Conservation (phyloP, 306 rosid species). For the Cucumis cinereus region DNA sequence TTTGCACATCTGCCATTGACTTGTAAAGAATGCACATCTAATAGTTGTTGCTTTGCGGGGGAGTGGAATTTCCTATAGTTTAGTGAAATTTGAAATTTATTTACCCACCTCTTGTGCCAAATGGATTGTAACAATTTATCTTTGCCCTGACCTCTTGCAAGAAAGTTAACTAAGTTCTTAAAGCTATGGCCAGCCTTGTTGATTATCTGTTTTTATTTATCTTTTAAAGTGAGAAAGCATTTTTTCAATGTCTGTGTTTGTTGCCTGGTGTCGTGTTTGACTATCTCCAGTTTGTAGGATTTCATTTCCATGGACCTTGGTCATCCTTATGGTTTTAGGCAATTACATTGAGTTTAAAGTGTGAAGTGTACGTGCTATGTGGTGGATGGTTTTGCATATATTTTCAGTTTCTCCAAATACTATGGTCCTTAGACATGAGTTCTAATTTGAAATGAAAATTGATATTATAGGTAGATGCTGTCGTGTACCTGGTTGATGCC, state of each 20-base stretch:
- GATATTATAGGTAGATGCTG: slow-evolving; percentile 26
- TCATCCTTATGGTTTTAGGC: not conserved
- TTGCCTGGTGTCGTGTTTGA: not conserved
- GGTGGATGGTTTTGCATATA: not conserved
- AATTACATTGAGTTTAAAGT: not conserved
- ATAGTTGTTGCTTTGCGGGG: not conserved
- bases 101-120: not conserved
- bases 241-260: not conserved
- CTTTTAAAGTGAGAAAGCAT: not conserved
- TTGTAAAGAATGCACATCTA: not conserved
- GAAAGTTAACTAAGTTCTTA: not conserved
- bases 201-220: not conserved
- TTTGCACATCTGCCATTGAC: not conserved
- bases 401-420: not conserved
- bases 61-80: not conserved
- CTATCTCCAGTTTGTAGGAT: not conserved
- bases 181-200: not conserved
- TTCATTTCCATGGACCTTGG: not conserved
- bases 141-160: not conserved
- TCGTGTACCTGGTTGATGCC: slow-evolving; percentile 32
- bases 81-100: not conserved
- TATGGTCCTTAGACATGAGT: too few relatives aligned
- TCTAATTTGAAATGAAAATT: not conserved
- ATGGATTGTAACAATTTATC: not conserved
- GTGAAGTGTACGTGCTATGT: not conserved